Percentiles rank a stretch among this genome's conserved stretches.
Evolutionary conservation across 148 eudicot genomes (phyloP).

Genomic region (Amaranthus hypochondriacus): DNA sequence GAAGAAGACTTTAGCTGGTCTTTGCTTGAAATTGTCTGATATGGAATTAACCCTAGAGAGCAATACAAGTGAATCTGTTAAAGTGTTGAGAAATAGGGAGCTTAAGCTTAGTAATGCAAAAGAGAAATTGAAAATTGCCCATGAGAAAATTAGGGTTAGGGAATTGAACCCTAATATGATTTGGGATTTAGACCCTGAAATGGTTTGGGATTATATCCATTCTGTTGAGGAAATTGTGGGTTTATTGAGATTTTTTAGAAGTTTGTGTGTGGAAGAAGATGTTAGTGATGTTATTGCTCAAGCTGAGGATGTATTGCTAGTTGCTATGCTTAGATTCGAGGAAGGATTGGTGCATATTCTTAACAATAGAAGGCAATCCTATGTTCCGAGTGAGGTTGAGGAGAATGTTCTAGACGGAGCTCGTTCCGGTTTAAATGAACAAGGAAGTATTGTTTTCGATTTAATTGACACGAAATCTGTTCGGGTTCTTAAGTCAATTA

Average conservation of each 20-base stretch:
- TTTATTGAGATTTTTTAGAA: slow-evolving; percentile 17
- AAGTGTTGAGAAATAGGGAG: slow-evolving; percentile 10
- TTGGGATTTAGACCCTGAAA: slow-evolving; percentile 25
- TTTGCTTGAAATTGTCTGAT: slow-evolving; percentile 44
- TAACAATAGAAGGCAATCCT: slow-evolving; percentile 23
- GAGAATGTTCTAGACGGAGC: slow-evolving; percentile 10
- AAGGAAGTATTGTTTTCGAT: slow-evolving; percentile 28
- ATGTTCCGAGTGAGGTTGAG: slow-evolving; percentile 22
- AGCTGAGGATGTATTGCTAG: slow-evolving; percentile 27
- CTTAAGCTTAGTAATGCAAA: slow-evolving; percentile 37
- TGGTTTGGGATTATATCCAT: slow-evolving; percentile 19
- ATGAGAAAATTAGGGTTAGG: slow-evolving; percentile 58
- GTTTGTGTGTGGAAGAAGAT: slow-evolving; percentile 17
- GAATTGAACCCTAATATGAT: slow-evolving; percentile 28
- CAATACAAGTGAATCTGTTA: slow-evolving; percentile 21
- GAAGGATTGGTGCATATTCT: slow-evolving; percentile 28
- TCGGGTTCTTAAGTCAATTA: slow-evolving; percentile 42
- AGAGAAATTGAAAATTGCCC: slow-evolving; percentile 35
- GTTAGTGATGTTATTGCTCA: slow-evolving; percentile 17
- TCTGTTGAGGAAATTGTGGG: slow-evolving; percentile 23
- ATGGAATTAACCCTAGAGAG: slow-evolving; percentile 21
- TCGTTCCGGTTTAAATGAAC: slow-evolving; percentile 10
- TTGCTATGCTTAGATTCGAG: slow-evolving; percentile 24
- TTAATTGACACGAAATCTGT: slow-evolving; percentile 48
- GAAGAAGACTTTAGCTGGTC: slow-evolving; percentile 53